These are phyloP conservation scores for Aspergillus caelatus DNA, from an alignment of 2,329 filamentous ascomycete genomes.

Conservation along the genomic window DNA sequence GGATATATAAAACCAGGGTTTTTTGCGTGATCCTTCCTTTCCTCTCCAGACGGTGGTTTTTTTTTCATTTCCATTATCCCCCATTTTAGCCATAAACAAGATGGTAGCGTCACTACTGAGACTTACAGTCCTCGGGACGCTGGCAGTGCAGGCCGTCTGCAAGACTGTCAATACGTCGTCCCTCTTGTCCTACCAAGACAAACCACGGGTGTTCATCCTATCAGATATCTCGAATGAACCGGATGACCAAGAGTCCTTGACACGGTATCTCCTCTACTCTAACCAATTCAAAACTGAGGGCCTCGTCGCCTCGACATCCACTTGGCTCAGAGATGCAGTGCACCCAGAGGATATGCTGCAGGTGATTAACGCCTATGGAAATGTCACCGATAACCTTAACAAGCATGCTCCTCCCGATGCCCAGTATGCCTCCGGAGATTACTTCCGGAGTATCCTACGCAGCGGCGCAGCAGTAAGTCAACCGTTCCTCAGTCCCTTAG, in stretches of 20 bases:
- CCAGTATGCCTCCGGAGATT: constrained; percentile 45
- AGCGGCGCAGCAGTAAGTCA: constrained; percentile 44
- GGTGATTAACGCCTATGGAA: constrained; percentile 49
- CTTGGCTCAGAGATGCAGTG: constrained; percentile 47
- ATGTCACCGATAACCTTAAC: constrained; percentile 53
- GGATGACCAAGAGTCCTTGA: constrained; percentile 28
- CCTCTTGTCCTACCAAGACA: background rate
- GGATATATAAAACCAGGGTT: background rate
- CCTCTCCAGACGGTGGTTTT: too few relatives aligned
- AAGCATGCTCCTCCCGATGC: constrained; percentile 49
- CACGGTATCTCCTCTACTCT: constrained; percentile 49
- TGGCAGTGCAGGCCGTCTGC: background rate
- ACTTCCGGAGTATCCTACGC: constrained; percentile 41
- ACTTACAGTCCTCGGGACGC: background rate
- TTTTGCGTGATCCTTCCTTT: too few relatives aligned
- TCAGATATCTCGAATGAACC: constrained; percentile 8
- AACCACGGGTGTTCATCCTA: constrained; percentile 24
- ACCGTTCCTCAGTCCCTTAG: too few relatives aligned
- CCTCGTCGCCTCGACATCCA: constrained; percentile 50
- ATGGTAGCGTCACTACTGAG: background rate
- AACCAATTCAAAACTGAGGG: constrained; percentile 52
- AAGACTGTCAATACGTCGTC: background rate
- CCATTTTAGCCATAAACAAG: background rate
- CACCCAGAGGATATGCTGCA: constrained; percentile 48
- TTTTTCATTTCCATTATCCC: background rate